Conservation (phyloP, 2,329 filamentous ascomycete species). For the Aspergillus puulaauensis region DNA sequence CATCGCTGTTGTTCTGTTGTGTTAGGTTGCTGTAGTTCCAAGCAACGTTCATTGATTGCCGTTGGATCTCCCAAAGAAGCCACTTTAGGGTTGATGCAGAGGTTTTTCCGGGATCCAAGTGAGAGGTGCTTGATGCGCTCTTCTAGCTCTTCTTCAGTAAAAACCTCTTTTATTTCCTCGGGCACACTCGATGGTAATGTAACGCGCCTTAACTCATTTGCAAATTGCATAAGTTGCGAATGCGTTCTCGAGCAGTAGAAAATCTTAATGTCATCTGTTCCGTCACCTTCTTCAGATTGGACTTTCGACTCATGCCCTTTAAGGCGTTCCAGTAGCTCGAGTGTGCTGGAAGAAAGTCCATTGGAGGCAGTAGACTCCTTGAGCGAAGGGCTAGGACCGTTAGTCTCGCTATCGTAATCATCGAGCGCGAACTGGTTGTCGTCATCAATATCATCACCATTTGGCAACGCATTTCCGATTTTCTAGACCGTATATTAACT, state of each 20-base stretch:
- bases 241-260: conserved; percentile 93
- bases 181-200: conserved; percentile 71
- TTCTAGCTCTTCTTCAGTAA: conserved; percentile 30
- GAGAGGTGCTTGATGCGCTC: conserved; percentile 78
- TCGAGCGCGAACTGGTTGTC: conserved; percentile 74
- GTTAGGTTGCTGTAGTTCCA: conserved; percentile 79
- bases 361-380: conserved; percentile 33
- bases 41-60: conserved; percentile 89
- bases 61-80: conserved; percentile 66
- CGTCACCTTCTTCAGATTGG: conserved; percentile 44
- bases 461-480: conserved; percentile 19
- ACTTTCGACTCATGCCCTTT: conserved; percentile 44
- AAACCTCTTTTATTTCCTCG: conserved; percentile 29
- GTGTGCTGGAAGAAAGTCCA: conserved; percentile 71
- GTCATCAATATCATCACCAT: conserved; percentile 36
- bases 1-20: conserved; percentile 67
- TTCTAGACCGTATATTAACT: conserved; percentile 24
- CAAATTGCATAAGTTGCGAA: conserved; percentile 86
- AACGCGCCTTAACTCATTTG: conserved; percentile 78
- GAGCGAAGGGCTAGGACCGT: conserved; percentile 34
- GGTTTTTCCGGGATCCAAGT: conserved; percentile 79
- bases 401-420: conserved; percentile 68
- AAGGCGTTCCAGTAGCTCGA: conserved; percentile 69
- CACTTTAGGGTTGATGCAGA: conserved; percentile 87
- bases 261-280: conserved; percentile 70